Evolutionary conservation across 495 filamentous ascomycete genomes (phyloP).

Genomic region (Physcia stellaris): DNA sequence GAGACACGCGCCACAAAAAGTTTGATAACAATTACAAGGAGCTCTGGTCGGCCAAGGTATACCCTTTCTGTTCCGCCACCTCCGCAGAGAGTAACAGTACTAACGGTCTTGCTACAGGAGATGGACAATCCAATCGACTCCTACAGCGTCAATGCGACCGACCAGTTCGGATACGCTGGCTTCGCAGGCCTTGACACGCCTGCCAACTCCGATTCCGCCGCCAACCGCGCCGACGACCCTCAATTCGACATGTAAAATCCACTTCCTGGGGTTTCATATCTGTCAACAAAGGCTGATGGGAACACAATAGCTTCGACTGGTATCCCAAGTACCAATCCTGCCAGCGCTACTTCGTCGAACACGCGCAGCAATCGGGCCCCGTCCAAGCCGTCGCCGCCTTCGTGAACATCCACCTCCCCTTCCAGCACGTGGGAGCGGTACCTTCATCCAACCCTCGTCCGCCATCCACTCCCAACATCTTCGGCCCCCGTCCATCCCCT

Average conservation of each 20-base stretch:
- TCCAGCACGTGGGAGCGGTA: conserved; percentile 28
- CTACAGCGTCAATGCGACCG: background rate
- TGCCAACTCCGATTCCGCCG: background rate
- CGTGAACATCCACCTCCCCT: conserved; percentile 63
- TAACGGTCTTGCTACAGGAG: background rate
- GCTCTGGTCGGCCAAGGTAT: background rate
- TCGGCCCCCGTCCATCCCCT: conserved; percentile 17
- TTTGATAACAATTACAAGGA: no score
- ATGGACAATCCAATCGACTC: no score
- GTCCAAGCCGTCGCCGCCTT: conserved; percentile 86
- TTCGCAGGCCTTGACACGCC: conserved; percentile 2
- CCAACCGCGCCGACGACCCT: conserved; percentile 25
- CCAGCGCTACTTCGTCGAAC: conserved; percentile 83
- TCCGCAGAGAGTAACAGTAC: background rate
- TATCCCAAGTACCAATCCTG: conserved; percentile 86
- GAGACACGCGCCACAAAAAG: no score
- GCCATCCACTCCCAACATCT: conserved; percentile 13
- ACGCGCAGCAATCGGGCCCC: conserved; percentile 69
- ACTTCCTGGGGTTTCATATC: background rate
- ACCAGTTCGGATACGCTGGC: background rate
- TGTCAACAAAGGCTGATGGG: conserved; percentile 22
- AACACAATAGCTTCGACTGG: conserved; percentile 91
- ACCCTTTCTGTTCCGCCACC: background rate
- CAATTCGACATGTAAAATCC: conserved; percentile 25
- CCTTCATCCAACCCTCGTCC: conserved; percentile 17